phyloP scores from a whole-genome alignment of 2,329 filamentous ascomycete genomes.

The Akanthomyces muscarius region DNA sequence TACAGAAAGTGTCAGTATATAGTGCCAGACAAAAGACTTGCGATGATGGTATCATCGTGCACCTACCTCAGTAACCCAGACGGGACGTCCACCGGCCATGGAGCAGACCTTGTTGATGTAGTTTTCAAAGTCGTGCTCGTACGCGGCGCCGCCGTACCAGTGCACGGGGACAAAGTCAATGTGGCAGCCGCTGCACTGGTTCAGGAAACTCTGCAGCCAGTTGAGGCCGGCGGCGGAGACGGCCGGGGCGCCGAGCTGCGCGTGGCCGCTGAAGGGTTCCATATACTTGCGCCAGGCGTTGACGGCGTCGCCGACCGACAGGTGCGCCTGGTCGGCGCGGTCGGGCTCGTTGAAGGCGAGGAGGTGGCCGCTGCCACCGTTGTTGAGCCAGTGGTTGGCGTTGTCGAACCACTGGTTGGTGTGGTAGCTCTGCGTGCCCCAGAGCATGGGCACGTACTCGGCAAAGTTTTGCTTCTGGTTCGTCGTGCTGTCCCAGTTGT shows the following conservation, averaged over 20 bases:
- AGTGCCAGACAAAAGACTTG: not conserved
- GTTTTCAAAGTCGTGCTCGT: conserved; percentile 38
- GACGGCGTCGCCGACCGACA: conserved; percentile 35
- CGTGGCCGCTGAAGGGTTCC: conserved; percentile 40
- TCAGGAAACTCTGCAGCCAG: conserved; percentile 41
- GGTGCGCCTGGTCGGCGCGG: conserved; percentile 20
- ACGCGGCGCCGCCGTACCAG: conserved; percentile 40
- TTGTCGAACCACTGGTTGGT: conserved; percentile 21
- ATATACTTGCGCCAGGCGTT: conserved; percentile 39
- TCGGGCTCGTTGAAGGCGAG: conserved; percentile 27
- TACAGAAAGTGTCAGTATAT: not conserved
- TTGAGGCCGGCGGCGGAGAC: conserved; percentile 44
- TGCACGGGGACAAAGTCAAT: conserved; percentile 45
- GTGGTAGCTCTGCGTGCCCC: conserved; percentile 21
- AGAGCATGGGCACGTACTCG: conserved; percentile 27
- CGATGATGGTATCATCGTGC: not conserved
- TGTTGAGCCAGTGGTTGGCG: conserved; percentile 18
- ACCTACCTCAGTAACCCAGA: conserved; percentile 42
- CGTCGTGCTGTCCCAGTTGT: conserved; percentile 26
- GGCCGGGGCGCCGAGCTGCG: conserved; percentile 42
- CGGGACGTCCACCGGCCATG: conserved; percentile 31
- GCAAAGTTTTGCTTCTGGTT: conserved; percentile 21
- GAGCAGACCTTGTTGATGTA: conserved; percentile 38
- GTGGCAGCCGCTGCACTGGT: conserved; percentile 37
- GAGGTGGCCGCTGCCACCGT: conserved; percentile 22